phyloP scores from a whole-genome alignment of 805 yeast species.

The Starmerella kuoi region DNA sequence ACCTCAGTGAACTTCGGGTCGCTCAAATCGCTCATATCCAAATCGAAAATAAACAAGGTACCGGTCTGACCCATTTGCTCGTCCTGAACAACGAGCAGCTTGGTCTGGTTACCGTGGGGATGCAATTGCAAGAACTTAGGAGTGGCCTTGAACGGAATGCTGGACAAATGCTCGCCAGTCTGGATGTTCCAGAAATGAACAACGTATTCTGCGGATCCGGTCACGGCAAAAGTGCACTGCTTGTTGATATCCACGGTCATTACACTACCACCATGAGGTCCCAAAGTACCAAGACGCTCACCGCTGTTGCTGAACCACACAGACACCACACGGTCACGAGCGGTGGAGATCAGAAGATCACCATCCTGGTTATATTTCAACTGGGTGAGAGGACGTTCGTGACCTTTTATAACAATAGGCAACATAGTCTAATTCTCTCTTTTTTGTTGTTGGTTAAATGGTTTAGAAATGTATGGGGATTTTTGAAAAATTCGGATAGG shows the following conservation, averaged over 20 bases:
- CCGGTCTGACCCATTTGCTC: slow-evolving; percentile 86
- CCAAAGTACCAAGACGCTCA: slow-evolving; percentile 87
- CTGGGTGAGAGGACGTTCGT: slow-evolving; percentile 95
- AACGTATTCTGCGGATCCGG: slow-evolving; percentile 85
- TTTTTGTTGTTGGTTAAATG: no score
- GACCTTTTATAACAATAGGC: slow-evolving; percentile 51
- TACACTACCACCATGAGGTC: slow-evolving; percentile 83
- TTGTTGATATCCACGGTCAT: slow-evolving; percentile 84
- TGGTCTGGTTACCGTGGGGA: slow-evolving; percentile 47
- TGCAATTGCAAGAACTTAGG: slow-evolving; percentile 81
- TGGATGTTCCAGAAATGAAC: slow-evolving; percentile 74
- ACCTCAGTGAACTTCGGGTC: slow-evolving; percentile 42
- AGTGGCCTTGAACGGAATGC: slow-evolving; percentile 71
- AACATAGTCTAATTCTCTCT: slow-evolving; percentile 16
- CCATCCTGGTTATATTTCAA: slow-evolving; percentile 93
- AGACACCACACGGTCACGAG: slow-evolving; percentile 74
- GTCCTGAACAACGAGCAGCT: slow-evolving; percentile 65
- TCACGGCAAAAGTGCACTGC: slow-evolving; percentile 54
- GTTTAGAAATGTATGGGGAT: no score
- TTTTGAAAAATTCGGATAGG: neutral
- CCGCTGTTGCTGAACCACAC: slow-evolving; percentile 95
- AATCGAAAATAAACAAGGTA: slow-evolving; percentile 53
- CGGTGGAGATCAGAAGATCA: slow-evolving; percentile 79
- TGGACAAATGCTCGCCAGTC: slow-evolving; percentile 45
- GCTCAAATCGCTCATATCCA: slow-evolving; percentile 40